A percentile compares a stretch with the other conserved stretches of the same genome.
Evolutionary conservation across 768 basidiomycete genomes (phyloP).

Genomic region (Phylloporus sp.): DNA sequence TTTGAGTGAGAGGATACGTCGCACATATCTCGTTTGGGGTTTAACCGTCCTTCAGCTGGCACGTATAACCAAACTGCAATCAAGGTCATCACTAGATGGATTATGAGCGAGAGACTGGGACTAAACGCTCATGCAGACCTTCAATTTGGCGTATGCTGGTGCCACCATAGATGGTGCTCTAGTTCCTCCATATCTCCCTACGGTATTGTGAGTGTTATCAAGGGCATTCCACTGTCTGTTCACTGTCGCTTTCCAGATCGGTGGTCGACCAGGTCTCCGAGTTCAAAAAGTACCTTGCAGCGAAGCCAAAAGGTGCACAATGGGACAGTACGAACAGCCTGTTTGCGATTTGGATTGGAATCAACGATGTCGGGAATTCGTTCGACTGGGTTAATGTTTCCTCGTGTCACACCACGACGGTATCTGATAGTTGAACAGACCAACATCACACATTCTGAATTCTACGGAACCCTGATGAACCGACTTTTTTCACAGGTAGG

Average conservation of each 20-base stretch:
- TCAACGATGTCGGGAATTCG: constrained; percentile 51
- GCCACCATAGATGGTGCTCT: constrained; percentile 60
- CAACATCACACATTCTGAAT: constrained; percentile 21
- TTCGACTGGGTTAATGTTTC: constrained; percentile 16
- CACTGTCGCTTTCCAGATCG: constrained; percentile 10
- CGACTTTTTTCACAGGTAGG: constrained; percentile 28
- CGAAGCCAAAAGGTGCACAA: constrained; percentile 46
- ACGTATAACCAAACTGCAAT: constrained; percentile 55
- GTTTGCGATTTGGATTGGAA: constrained; percentile 69
- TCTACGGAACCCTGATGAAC: constrained; percentile 24
- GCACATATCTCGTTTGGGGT: not conserved
- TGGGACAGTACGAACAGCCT: constrained; percentile 57
- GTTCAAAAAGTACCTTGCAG: constrained; percentile 46
- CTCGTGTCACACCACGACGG: not conserved
- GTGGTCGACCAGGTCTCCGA: constrained; percentile 57
- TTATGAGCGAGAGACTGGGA: not conserved
- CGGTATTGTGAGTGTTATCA: constrained; percentile 46
- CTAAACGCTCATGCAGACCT: constrained; percentile 38
- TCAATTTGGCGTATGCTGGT: constrained; percentile 65
- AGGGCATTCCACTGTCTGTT: not conserved
- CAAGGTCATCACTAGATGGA: constrained; percentile 34
- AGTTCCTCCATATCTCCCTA: constrained; percentile 49
- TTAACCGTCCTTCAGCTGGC: constrained; percentile 32
- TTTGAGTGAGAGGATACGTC: constrained; percentile 39
- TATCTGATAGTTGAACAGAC: constrained; percentile 12